Evolutionary conservation across 2,329 filamentous ascomycete genomes (phyloP).

Genomic region (Talaromyces sp.): DNA sequence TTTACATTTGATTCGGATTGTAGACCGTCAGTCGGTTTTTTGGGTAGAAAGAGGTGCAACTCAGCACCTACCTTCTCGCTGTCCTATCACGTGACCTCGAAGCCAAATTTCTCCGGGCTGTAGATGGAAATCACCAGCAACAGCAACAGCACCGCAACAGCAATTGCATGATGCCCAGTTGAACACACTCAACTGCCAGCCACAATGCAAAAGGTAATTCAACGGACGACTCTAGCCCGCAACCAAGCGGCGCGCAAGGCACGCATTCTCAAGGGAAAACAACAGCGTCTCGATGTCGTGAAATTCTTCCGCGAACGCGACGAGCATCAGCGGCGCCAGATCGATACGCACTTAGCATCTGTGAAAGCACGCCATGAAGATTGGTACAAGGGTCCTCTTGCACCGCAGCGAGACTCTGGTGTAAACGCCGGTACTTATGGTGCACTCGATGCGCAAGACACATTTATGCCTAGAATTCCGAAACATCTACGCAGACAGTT

Average conservation of each 20-base stretch:
- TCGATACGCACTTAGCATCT: slow-evolving; percentile 46
- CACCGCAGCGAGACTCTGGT: slow-evolving; percentile 71
- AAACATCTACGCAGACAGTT: slow-evolving; percentile 42
- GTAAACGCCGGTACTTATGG: slow-evolving; percentile 58
- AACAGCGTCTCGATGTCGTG: slow-evolving; percentile 38
- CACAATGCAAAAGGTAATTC: slow-evolving; percentile 68
- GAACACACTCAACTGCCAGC: not conserved
- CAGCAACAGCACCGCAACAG: slow-evolving; percentile 19
- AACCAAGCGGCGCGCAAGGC: slow-evolving; percentile 54
- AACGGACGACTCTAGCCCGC: slow-evolving; percentile 64
- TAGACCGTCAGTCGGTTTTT: not conserved
- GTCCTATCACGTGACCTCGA: slow-evolving; percentile 10
- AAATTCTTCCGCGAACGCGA: slow-evolving; percentile 29
- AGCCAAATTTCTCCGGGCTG: slow-evolving; percentile 14
- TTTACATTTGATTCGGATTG: not conserved
- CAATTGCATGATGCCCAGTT: not conserved
- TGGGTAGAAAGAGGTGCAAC: too few species aligned
- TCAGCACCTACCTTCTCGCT: not conserved
- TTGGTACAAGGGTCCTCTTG: slow-evolving; percentile 73
- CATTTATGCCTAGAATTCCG: slow-evolving; percentile 41
- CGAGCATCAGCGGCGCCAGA: slow-evolving; percentile 32
- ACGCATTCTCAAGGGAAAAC: slow-evolving; percentile 43
- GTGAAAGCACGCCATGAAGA: slow-evolving; percentile 63
- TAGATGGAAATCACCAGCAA: slow-evolving; percentile 11
- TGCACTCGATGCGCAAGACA: slow-evolving; percentile 43